Percentiles rank a stretch among this genome's conserved stretches.
phyloP scores from a whole-genome alignment of 257 asterid genomes.

The Hygrophila difformis region DNA sequence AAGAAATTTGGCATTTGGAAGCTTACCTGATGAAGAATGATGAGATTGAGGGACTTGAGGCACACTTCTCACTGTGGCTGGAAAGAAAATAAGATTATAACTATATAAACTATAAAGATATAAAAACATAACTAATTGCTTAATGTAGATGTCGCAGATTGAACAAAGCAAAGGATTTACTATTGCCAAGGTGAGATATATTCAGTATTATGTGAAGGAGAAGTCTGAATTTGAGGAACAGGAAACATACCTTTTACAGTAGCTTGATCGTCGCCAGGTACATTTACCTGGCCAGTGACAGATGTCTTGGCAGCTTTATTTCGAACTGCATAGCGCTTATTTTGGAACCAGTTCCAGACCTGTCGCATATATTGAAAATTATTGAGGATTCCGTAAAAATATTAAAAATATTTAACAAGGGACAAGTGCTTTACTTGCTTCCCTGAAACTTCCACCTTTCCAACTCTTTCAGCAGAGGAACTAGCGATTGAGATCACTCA shows the following conservation, averaged over 20 bases:
- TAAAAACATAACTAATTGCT: conserved; percentile 6
- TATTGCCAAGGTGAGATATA: conserved; percentile 9
- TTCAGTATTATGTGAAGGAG: conserved; percentile 28
- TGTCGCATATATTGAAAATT: conserved; percentile 17
- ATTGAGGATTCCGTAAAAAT: background rate
- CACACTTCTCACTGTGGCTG: conserved; percentile 37
- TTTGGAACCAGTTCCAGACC: conserved; percentile 84
- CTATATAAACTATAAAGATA: conserved; percentile 12
- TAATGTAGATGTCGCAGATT: no score
- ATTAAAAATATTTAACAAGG: conserved; percentile 6
- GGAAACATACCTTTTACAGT: conserved; percentile 39
- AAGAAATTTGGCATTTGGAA: conserved; percentile 4
- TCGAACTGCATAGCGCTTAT: conserved; percentile 77
- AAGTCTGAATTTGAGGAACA: conserved; percentile 24
- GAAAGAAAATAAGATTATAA: conserved; percentile 12
- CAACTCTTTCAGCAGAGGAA: conserved; percentile 67
- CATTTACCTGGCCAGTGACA: conserved; percentile 41
- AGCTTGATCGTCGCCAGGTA: conserved; percentile 41
- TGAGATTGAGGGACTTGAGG: conserved; percentile 46
- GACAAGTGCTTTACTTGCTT: conserved; percentile 54
- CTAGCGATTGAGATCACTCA: conserved; percentile 31
- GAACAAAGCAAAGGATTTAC: conserved; percentile 4
- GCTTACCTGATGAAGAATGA: conserved; percentile 53
- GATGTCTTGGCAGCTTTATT: conserved; percentile 54
- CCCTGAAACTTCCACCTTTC: conserved; percentile 59